A percentile compares a stretch with the other conserved stretches of the same genome.
Conservation (phyloP, 139 green algal genomes). For the Edaphochlamys debaryana region DNA sequence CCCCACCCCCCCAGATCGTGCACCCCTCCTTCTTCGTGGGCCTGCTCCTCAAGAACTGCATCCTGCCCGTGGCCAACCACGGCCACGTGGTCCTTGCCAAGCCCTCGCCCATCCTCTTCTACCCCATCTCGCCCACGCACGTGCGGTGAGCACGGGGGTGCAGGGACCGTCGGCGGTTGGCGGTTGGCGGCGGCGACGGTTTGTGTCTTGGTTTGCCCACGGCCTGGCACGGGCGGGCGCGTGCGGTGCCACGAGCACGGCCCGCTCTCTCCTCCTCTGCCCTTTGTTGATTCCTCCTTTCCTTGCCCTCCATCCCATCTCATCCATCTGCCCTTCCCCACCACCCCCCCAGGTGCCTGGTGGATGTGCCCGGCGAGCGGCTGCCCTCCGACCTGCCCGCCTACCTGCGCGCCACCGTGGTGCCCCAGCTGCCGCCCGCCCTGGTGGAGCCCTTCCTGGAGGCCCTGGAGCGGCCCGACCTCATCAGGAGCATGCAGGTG, state of each 20-base stretch:
- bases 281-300: too few species aligned
- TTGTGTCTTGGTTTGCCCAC: too few species aligned
- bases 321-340: neutral
- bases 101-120: conserved; percentile 97
- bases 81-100: conserved; percentile 96
- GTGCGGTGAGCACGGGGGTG: conserved; percentile 61
- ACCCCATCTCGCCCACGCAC: conserved; percentile 93
- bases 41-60: conserved; percentile 78
- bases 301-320: too few species aligned
- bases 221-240: too few species aligned
- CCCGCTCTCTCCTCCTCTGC: too few species aligned
- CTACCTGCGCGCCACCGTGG: conserved; percentile 64
- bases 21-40: conserved; percentile 96
- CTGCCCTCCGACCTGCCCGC: conserved; percentile 65
- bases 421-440: conserved; percentile 76
- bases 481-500: conserved; percentile 62
- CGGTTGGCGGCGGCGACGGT: too few species aligned
- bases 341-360: conserved; percentile 71
- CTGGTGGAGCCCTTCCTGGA: conserved; percentile 82
- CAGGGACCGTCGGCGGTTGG: too few species aligned
- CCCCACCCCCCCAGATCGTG: conserved; percentile 56
- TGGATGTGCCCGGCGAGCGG: conserved; percentile 89
- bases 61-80: conserved; percentile 88
- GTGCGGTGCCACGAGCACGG: too few species aligned
- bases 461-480: conserved; percentile 54